Evolutionary conservation across 768 basidiomycete species (phyloP).

Genomic region (Psilocybe cyanescens): DNA sequence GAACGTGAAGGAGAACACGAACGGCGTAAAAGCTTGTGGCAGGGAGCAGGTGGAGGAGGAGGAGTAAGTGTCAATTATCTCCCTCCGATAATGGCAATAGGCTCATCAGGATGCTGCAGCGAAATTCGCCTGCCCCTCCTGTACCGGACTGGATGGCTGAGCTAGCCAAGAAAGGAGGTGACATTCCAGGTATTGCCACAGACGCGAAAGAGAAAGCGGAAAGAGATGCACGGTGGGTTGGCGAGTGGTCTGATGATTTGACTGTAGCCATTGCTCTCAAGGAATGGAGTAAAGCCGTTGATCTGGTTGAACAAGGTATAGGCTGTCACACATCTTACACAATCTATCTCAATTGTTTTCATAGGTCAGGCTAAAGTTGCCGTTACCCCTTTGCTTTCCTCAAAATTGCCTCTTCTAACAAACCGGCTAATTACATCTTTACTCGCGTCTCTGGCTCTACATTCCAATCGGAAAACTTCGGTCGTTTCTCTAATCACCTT

Average conservation of each 20-base stretch:
- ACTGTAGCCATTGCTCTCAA: slow-evolving; percentile 90
- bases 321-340: slow-evolving; percentile 16
- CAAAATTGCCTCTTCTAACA: slow-evolving; percentile 70
- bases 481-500: slow-evolving; percentile 74
- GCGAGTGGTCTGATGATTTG: slow-evolving; percentile 90
- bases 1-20: slow-evolving; percentile 95
- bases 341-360: neutral
- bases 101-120: slow-evolving; percentile 19
- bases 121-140: slow-evolving; percentile 49
- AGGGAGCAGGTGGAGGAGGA: slow-evolving; percentile 44
- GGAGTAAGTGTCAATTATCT: slow-evolving; percentile 7
- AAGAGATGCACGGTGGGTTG: slow-evolving; percentile 83
- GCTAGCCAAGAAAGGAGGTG: slow-evolving; percentile 59
- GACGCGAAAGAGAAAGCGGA: slow-evolving; percentile 77
- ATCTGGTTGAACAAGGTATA: slow-evolving; percentile 80
- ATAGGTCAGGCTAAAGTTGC: slow-evolving; percentile 66
- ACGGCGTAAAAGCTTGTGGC: slow-evolving; percentile 78
- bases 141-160: slow-evolving; percentile 82
- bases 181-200: slow-evolving; percentile 45
- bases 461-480: slow-evolving; percentile 76
- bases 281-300: slow-evolving; percentile 88
- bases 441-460: slow-evolving; percentile 71
- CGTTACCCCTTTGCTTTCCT: slow-evolving; percentile 52
- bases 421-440: slow-evolving; percentile 71
- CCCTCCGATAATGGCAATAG: neutral